These are phyloP conservation scores for Aspergillus ostianus DNA, from an alignment of 495 filamentous ascomycete species.

Conservation along the genomic window DNA sequence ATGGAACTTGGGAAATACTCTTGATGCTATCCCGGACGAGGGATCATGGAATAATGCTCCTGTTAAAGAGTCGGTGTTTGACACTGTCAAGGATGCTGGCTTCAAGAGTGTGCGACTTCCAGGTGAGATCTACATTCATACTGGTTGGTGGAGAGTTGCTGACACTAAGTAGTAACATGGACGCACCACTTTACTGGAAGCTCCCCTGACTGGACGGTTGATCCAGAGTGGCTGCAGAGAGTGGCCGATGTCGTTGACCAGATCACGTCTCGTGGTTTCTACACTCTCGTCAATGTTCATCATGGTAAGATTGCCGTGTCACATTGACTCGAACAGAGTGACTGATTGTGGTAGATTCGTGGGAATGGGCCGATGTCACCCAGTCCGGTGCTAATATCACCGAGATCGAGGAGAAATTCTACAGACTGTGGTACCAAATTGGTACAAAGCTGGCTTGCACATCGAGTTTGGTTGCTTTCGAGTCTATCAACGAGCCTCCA, in stretches of 20 bases:
- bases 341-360: conserved; percentile 39
- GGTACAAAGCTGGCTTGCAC: conserved; percentile 55
- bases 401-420: conserved; percentile 56
- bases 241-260: conserved; percentile 59
- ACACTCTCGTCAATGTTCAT: conserved; percentile 58
- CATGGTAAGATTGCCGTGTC: conserved; percentile 36
- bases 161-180: conserved; percentile 49
- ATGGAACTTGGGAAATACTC: conserved; percentile 53
- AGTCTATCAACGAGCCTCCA: conserved; percentile 60
- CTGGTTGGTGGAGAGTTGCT: neutral
- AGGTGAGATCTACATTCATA: conserved; percentile 25
- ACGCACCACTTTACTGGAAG: conserved; percentile 52
- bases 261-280: conserved; percentile 50
- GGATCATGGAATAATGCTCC: conserved; percentile 58
- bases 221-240: conserved; percentile 55
- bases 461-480: conserved; percentile 54
- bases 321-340: neutral
- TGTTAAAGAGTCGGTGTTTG: conserved; percentile 48
- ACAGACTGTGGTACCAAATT: conserved; percentile 59
- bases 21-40: conserved; percentile 57
- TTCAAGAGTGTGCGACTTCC: conserved; percentile 61
- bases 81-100: conserved; percentile 50
- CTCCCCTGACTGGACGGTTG: conserved; percentile 53
- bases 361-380: conserved; percentile 59
- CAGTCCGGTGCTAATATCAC: conserved; percentile 45